Base-by-base conservation (phyloP, 495 filamentous ascomycete species). In the Schizothecium vesticola region DNA sequence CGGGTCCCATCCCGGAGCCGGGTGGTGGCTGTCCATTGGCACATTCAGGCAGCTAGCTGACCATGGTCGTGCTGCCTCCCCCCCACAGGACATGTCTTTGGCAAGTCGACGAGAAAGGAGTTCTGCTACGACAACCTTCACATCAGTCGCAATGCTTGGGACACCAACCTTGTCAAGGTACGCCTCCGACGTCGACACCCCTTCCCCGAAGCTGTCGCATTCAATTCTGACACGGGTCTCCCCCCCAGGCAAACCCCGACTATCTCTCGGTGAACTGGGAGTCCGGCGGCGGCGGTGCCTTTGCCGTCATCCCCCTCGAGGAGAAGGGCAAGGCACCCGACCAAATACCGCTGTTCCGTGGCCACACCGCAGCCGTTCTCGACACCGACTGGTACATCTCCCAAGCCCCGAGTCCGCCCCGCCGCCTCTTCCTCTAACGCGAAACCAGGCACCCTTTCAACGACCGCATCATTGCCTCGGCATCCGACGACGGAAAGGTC, bases 261-360 rank as follows among this genome's bases (percentile, higher is more conserved):
- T 97, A 96, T 75, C 86, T 99, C 61, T 89, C 95, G 1, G 93
- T 98, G 80, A 99, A 98, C 86, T 99, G 95, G 95, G 94, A 98
- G 82, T 89, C 95, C 43, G 90, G 93, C 78, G 95, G 95, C 75
- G 95, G 95, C 73, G 95, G 95, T 73, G 95, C 95, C 64, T 98
- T 99, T 74, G 96, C 95, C 57, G 94, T 99, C 62, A 94, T 99
- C 74, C 95, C 95, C 65, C 79, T 97, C 65, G 87, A 89, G 71
- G 93, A 98, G 81, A 88, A 87, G 58, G 95, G 95, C 64, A 90
- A 94, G 75, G 77, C 96, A 55, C 95, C 96, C 26, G 95, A 99
- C 77, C 90, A 91, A 74, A 91, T 98, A 71, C 96, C 95, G 61
- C 81, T 99, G 71, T 99, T 98, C 79, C 89, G 95, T 65, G 95